These are phyloP conservation scores for Flaveria ramosissima DNA, from an alignment of 129 eudicot species.

Conservation along the genomic window DNA sequence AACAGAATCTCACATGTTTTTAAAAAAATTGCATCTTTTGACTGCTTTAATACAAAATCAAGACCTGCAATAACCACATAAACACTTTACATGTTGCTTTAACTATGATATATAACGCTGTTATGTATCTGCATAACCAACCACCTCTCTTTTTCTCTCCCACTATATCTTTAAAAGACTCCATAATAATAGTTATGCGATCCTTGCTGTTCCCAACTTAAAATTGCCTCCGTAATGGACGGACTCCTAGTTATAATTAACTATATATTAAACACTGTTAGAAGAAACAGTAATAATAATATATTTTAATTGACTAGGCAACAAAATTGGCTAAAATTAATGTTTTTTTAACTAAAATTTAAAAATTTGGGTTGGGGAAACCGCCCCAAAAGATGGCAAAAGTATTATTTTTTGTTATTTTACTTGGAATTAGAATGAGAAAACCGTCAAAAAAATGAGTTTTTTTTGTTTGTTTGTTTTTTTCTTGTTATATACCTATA, in stretches of 20 bases:
- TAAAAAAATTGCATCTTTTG: background rate
- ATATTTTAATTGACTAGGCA: too few species aligned
- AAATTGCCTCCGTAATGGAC: background rate
- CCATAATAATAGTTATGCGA: background rate
- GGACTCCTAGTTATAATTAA: background rate
- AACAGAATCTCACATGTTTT: constrained; percentile 2
- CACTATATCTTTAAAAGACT: background rate
- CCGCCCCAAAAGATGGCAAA: too few species aligned
- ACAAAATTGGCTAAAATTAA: too few species aligned
- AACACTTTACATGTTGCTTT: background rate
- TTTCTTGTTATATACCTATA: too few species aligned
- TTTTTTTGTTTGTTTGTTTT: too few species aligned
- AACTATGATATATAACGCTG: background rate
- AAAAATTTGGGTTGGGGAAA: too few species aligned
- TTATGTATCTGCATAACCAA: background rate
- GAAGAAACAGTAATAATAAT: too few species aligned
- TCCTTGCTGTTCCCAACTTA: background rate
- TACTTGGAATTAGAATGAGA: too few species aligned
- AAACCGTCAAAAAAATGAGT: too few species aligned
- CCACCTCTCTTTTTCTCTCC: background rate
- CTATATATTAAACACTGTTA: too few species aligned
- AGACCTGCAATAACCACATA: background rate
- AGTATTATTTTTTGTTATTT: too few species aligned
- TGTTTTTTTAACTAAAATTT: too few species aligned
- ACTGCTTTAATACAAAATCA: background rate